Conservation (phyloP, 371 early-diverging fungal species). For the Parasitella parasitica region DNA sequence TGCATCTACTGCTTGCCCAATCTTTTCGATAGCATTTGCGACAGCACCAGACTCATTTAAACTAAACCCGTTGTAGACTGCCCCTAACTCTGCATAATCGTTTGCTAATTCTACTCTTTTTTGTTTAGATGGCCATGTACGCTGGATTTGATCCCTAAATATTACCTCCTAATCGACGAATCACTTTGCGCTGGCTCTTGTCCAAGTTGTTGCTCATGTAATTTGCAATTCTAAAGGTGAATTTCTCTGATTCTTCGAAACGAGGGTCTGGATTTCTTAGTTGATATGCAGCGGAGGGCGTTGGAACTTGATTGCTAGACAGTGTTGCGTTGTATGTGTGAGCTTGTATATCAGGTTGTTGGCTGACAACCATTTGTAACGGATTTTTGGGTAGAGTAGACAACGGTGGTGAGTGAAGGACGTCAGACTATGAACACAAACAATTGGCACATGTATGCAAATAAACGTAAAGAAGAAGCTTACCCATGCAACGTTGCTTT, state of each 20-base stretch:
- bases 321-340: conserved; percentile 24
- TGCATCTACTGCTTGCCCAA: conserved; percentile 90
- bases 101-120: conserved; percentile 51
- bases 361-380: conserved; percentile 45
- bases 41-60: conserved; percentile 75
- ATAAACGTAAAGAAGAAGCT: neutral
- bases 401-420: conserved; percentile 56
- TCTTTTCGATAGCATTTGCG: conserved; percentile 82
- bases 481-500: conserved; percentile 69
- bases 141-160: too few relatives aligned
- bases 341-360: conserved; percentile 23
- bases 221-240: conserved; percentile 74
- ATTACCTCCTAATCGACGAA: conserved; percentile 68
- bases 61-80: conserved; percentile 91
- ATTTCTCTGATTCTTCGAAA: conserved; percentile 79
- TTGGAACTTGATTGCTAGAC: conserved; percentile 48
- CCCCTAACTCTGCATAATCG: conserved; percentile 90
- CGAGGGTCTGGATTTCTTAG: conserved; percentile 70
- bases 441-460: neutral
- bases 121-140: neutral
- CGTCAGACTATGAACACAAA: conserved; percentile 64
- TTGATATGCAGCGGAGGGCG: conserved; percentile 59
- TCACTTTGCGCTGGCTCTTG: conserved; percentile 67
- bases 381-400: conserved; percentile 61
- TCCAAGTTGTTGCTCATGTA: conserved; percentile 72